These are phyloP conservation scores for Viola odorata DNA, from an alignment of 345 rosid species.

Conservation along the genomic window DNA sequence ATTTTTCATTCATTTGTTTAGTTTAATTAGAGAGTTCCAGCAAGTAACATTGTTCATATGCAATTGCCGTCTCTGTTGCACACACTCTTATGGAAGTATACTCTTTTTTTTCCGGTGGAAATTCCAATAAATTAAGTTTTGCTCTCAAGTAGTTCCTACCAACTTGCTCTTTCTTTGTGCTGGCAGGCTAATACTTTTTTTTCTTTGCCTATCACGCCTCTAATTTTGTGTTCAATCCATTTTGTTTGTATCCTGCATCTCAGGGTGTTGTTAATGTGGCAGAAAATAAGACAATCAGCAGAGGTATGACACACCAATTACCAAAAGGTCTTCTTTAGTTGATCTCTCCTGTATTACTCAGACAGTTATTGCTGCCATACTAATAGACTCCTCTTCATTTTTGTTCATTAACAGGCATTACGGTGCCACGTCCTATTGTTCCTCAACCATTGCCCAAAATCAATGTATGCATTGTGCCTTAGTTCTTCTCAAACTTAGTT, in stretches of 20 bases:
- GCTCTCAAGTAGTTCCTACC: too few relatives aligned
- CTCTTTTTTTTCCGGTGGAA: too few relatives aligned
- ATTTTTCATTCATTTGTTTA: too few relatives aligned
- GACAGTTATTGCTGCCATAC: background rate
- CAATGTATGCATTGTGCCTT: conserved; percentile 37
- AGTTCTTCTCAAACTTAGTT: conserved; percentile 6
- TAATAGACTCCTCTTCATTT: conserved; percentile 13
- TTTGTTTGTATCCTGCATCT: conserved; percentile 1
- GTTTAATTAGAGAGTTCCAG: too few relatives aligned
- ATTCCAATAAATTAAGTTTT: too few relatives aligned
- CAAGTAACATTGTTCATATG: too few relatives aligned
- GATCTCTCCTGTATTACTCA: background rate
- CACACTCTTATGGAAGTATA: too few relatives aligned
- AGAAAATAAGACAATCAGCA: conserved; percentile 24
- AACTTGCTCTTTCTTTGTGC: too few relatives aligned
- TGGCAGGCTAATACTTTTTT: background rate
- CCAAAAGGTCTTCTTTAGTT: conserved; percentile 31
- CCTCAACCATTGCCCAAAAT: conserved; percentile 16
- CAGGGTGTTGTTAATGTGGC: conserved; percentile 36
- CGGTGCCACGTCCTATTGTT: conserved; percentile 17
- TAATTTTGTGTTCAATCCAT: background rate
- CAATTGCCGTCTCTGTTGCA: too few relatives aligned
- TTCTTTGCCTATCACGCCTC: background rate
- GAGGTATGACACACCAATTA: conserved; percentile 14
- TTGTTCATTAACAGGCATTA: conserved; percentile 29